A percentile compares a stretch with the other conserved stretches of the same genome.
Conservation (phyloP, 2,329 filamentous ascomycete genomes). For the Diaporthe vexans region DNA sequence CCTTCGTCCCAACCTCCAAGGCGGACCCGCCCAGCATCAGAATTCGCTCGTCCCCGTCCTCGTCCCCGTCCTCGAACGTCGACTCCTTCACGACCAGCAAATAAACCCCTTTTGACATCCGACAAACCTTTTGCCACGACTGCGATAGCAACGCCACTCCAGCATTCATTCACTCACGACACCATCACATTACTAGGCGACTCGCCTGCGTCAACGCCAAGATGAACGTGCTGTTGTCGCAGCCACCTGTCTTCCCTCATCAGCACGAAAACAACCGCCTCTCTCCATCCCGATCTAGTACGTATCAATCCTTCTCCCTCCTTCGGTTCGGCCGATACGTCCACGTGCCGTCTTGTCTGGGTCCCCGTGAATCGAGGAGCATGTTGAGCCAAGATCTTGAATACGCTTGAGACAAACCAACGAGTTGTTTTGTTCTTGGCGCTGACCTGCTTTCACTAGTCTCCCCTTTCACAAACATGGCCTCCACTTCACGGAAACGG, state of each 20-base stretch:
- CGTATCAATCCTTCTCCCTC: conserved; percentile 49
- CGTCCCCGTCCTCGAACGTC: conserved; percentile 28
- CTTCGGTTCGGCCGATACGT: background rate
- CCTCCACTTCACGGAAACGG: conserved; percentile 74
- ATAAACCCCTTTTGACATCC: background rate
- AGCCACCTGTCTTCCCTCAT: conserved; percentile 71
- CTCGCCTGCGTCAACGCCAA: conserved; percentile 43
- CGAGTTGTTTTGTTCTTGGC: background rate
- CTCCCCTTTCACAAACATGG: conserved; percentile 68
- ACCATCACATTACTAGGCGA: conserved; percentile 12
- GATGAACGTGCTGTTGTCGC: conserved; percentile 75
- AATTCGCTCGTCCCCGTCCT: conserved; percentile 30
- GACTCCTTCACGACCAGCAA: conserved; percentile 2
- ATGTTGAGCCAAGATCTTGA: background rate
- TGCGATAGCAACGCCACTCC: background rate
- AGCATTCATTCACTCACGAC: background rate
- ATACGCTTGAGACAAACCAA: background rate
- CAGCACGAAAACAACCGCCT: conserved; percentile 69
- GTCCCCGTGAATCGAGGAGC: conserved; percentile 33
- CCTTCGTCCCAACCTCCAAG: conserved; percentile 32
- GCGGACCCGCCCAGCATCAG: conserved; percentile 19
- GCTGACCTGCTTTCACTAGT: conserved; percentile 50
- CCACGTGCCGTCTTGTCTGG: background rate
- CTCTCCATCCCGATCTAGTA: conserved; percentile 69
- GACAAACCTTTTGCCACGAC: conserved; percentile 10